Percentiles rank a stretch among this genome's conserved stretches.
Conservation (phyloP, 1,284 basidiomycete genomes). For the Trichosporon sp. region DNA sequence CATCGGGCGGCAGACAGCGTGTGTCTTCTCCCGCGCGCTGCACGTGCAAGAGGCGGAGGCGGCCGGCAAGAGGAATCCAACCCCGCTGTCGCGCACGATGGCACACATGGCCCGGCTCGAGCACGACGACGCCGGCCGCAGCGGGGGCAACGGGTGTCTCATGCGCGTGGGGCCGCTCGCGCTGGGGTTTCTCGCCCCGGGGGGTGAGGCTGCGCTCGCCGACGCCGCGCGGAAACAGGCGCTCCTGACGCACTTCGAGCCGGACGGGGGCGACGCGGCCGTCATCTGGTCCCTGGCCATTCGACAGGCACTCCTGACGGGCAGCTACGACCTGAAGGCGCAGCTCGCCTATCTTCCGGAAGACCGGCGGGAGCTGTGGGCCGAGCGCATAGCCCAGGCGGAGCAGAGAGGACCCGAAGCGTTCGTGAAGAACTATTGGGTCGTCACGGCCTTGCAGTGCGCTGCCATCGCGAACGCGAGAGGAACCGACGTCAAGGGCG, state of each 20-base stretch:
- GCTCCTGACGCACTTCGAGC: conserved; percentile 6
- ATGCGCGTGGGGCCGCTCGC: conserved; percentile 12
- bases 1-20: conserved; percentile 1
- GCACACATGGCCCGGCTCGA: neutral
- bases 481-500: neutral
- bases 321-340: neutral
- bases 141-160: conserved; percentile 5
- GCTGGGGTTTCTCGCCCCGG: neutral
- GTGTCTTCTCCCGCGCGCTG: neutral
- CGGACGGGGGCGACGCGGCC: conserved; percentile 7
- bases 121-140: neutral
- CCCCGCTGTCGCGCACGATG: neutral
- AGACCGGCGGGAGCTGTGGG: neutral
- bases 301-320: conserved; percentile 5
- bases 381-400: neutral
- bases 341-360: neutral
- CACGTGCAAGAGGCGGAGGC: neutral
- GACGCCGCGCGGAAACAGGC: conserved; percentile 2
- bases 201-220: neutral
- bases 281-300: conserved; percentile 9
- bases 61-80: neutral
- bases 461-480: neutral
- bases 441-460: conserved; percentile 10
- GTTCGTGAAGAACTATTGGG: conserved; percentile 4
- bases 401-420: neutral